phyloP scores from a whole-genome alignment of 768 basidiomycete species.

The Sarcodon sp. region DNA sequence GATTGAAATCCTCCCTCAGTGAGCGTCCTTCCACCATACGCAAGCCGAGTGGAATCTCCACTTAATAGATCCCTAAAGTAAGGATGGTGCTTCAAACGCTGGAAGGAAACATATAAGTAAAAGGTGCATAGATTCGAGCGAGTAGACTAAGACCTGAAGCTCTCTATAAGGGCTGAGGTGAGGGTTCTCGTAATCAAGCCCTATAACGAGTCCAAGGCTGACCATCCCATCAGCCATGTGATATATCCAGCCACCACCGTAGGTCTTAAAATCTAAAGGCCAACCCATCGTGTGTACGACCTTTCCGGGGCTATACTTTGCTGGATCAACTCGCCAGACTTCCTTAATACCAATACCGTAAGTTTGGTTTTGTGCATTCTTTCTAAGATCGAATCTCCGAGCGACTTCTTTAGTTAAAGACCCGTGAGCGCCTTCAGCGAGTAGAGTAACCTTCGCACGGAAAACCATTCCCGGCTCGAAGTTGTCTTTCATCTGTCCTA shows the following conservation, averaged over 20 bases:
- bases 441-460: constrained; percentile 78
- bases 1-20: constrained; percentile 94
- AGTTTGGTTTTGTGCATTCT: constrained; percentile 70
- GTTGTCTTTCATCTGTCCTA: constrained; percentile 63
- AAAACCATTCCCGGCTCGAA: constrained; percentile 98
- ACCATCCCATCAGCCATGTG: constrained; percentile 92
- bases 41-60: constrained; percentile 60
- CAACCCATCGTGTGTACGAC: constrained; percentile 94
- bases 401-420: constrained; percentile 75
- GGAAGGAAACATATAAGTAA: constrained; percentile 12
- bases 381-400: constrained; percentile 61
- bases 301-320: constrained; percentile 54
- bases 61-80: constrained; percentile 76
- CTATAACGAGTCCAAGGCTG: constrained; percentile 83
- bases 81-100: constrained; percentile 95
- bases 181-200: constrained; percentile 90
- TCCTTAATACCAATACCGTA: constrained; percentile 96
- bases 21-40: constrained; percentile 81
- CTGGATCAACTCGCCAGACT: constrained; percentile 80
- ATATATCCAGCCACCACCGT: constrained; percentile 92
- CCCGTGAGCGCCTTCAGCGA: constrained; percentile 94
- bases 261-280: constrained; percentile 71
- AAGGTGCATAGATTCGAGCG: not conserved
- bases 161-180: constrained; percentile 88
- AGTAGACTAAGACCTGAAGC: constrained; percentile 53